Percentiles rank a stretch among this genome's conserved stretches.
Conservation (phyloP, 805 yeast genomes). For the Jamesozyma lodderae region DNA sequence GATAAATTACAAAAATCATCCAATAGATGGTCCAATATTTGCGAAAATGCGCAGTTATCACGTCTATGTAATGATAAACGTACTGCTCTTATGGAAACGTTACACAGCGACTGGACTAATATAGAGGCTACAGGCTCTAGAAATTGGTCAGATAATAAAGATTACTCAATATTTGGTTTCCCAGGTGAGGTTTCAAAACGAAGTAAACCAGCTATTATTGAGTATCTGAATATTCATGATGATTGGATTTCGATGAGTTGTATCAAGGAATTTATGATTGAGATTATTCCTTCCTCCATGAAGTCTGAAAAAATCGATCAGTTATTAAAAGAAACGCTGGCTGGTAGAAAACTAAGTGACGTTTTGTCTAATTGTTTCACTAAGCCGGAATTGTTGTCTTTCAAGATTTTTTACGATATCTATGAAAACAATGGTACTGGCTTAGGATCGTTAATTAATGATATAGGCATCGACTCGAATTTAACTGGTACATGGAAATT, state of each 20-base stretch:
- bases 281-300: slow-evolving; percentile 7
- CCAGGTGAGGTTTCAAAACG: slow-evolving; percentile 1
- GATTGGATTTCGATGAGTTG: slow-evolving; percentile 10
- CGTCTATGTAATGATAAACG: slow-evolving; percentile 28
- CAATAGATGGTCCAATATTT: slow-evolving; percentile 30
- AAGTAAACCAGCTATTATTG: slow-evolving; percentile 9
- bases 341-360: background rate
- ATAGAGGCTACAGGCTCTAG: slow-evolving; percentile 22
- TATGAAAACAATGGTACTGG: slow-evolving; percentile 15
- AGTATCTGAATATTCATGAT: slow-evolving; percentile 11
- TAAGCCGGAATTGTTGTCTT: slow-evolving; percentile 17
- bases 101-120: slow-evolving; percentile 25
- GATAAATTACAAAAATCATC: slow-evolving; percentile 43
- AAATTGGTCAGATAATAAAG: slow-evolving; percentile 20
- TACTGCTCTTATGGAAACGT: slow-evolving; percentile 9
- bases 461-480: background rate
- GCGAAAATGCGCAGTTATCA: slow-evolving; percentile 19
- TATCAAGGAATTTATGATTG: slow-evolving; percentile 19
- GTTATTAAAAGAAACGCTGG: background rate
- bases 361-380: slow-evolving; percentile 2
- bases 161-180: slow-evolving; percentile 18
- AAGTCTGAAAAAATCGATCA: background rate
- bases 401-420: slow-evolving; percentile 13
- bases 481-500: slow-evolving; percentile 15
- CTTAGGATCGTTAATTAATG: slow-evolving; percentile 1